phyloP scores from a whole-genome alignment of 2,329 filamentous ascomycete species.

The Sporothrix dimorphospora region DNA sequence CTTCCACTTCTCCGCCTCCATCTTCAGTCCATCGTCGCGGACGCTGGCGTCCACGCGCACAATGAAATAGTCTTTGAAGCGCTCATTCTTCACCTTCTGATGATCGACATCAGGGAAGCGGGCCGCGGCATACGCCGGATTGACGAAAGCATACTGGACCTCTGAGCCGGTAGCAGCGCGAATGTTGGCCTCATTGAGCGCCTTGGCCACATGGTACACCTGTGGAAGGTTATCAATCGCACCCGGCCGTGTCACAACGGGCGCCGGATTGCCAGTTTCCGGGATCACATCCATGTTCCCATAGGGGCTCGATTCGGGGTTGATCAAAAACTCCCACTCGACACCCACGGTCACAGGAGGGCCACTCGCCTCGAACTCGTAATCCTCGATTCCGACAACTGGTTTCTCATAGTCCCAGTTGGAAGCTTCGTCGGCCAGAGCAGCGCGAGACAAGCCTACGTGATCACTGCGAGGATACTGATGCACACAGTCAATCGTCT shows the following conservation, averaged over 20 bases:
- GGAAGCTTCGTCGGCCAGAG: background rate
- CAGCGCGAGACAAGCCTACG: background rate
- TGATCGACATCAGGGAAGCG: conserved; percentile 10
- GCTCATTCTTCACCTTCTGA: background rate
- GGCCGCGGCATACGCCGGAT: background rate
- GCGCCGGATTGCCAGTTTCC: background rate
- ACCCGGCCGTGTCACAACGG: background rate
- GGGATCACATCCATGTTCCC: conserved; percentile 2
- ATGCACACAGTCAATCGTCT: background rate
- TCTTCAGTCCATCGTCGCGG: background rate
- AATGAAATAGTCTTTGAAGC: background rate
- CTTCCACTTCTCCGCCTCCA: background rate
- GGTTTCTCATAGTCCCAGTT: background rate
- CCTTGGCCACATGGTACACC: conserved; percentile 16
- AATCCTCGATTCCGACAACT: background rate
- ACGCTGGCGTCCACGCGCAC: conserved; percentile 15
- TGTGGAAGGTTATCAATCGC: background rate
- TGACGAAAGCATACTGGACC: background rate
- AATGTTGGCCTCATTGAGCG: conserved; percentile 8
- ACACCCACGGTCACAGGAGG: conserved; percentile 5
- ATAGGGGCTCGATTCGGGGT: conserved; percentile 5
- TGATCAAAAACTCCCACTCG: conserved; percentile 27
- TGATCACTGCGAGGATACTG: background rate
- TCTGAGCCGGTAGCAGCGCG: background rate
- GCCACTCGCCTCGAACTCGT: background rate